Evolutionary conservation across 768 basidiomycete genomes (phyloP).

Genomic region (Tylopilus cervinicoccineus): DNA sequence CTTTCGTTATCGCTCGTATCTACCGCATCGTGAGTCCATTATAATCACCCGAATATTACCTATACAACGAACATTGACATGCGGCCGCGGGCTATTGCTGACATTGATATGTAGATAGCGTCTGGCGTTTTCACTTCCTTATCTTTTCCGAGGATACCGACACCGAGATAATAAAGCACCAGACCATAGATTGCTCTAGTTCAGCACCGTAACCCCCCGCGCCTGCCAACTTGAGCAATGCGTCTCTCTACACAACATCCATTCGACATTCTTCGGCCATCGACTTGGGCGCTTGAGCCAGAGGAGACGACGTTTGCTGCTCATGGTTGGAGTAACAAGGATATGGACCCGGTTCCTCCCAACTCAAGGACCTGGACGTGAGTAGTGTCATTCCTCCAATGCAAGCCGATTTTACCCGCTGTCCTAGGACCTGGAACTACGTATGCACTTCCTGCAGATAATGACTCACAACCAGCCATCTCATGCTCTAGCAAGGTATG

Average conservation of each 20-base stretch:
- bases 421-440: constrained; percentile 50
- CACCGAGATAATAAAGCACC: constrained; percentile 8
- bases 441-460: constrained; percentile 51
- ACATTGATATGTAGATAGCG: background rate
- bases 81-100: background rate
- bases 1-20: background rate
- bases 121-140: background rate
- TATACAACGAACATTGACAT: background rate
- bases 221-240: constrained; percentile 6
- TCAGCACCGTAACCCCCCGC: background rate
- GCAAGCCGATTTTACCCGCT: background rate
- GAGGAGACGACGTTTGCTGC: constrained; percentile 51
- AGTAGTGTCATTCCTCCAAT: constrained; percentile 1
- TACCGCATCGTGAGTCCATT: background rate
- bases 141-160: constrained; percentile 4
- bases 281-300: constrained; percentile 18
- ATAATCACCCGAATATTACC: background rate
- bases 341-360: constrained; percentile 72
- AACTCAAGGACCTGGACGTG: constrained; percentile 57
- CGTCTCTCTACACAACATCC: background rate
- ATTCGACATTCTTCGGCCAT: constrained; percentile 14
- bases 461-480: constrained; percentile 17
- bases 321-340: constrained; percentile 64
- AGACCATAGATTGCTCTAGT: no score
- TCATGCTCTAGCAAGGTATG: constrained; percentile 20